phyloP scores from a whole-genome alignment of 768 basidiomycete species.

The Mycena venus region DNA sequence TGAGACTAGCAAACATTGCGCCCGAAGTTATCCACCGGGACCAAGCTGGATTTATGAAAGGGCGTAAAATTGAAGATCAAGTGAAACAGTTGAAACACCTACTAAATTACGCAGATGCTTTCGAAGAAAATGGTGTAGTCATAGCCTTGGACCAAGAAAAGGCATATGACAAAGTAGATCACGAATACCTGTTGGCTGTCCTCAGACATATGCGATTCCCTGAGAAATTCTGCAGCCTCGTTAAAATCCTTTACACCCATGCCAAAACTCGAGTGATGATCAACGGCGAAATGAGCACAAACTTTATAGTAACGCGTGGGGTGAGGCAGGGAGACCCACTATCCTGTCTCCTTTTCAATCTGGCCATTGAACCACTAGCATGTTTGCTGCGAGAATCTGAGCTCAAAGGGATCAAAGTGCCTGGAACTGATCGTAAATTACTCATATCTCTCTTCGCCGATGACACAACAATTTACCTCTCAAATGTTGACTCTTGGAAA shows the following conservation, averaged over 20 bases:
- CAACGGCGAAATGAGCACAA: background rate
- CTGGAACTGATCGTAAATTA: no score
- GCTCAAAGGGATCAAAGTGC: no score
- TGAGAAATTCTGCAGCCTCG: background rate
- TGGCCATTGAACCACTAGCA: no score
- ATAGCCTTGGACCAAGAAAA: background rate
- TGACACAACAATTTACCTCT: no score
- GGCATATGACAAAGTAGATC: no score
- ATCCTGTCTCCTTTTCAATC: no score
- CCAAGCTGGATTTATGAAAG: background rate
- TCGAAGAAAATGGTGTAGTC: background rate
- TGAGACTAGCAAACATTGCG: background rate
- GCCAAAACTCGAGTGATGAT: no score
- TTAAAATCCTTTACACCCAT: background rate
- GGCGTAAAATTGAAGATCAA: background rate
- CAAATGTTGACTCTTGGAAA: no score
- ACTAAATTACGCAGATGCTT: background rate
- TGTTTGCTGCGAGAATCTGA: no score
- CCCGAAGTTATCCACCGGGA: background rate
- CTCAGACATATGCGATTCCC: background rate
- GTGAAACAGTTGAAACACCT: background rate
- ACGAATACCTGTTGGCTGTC: background rate
- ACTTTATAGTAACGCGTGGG: background rate
- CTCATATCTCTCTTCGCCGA: no score
- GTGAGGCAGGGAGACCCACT: background rate